Conservation (phyloP, 495 filamentous ascomycete genomes). For the Stereocaulon alpinum region DNA sequence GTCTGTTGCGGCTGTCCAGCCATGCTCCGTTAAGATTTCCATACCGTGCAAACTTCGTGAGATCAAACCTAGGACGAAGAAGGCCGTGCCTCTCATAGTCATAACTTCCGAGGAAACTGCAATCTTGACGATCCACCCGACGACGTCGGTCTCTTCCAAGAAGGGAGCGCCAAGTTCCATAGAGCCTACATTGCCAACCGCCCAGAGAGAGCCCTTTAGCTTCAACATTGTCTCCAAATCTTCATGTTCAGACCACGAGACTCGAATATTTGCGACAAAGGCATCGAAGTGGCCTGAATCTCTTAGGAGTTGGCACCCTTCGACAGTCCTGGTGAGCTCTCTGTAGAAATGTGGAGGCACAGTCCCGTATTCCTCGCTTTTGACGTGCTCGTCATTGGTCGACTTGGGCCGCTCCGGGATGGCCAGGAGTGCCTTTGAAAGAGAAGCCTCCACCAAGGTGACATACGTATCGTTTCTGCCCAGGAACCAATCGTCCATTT, state of each 20-base stretch:
- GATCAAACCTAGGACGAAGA: conserved; percentile 88
- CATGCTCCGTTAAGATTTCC: conserved; percentile 72
- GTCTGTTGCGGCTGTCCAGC: conserved; percentile 88
- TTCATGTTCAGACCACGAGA: conserved; percentile 70
- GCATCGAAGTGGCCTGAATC: conserved; percentile 94
- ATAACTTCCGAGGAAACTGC: conserved; percentile 79
- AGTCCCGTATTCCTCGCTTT: conserved; percentile 48
- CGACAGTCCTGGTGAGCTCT: conserved; percentile 81
- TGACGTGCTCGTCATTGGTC: conserved; percentile 44
- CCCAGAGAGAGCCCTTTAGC: conserved; percentile 95
- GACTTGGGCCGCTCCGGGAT: conserved; percentile 27
- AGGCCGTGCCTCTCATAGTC: conserved; percentile 87
- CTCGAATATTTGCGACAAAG: conserved; percentile 77
- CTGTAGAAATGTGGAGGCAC: conserved; percentile 96
- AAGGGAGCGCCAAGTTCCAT: conserved; percentile 97
- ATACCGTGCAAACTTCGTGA: conserved; percentile 87
- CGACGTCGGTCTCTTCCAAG: conserved; percentile 75
- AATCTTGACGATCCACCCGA: conserved; percentile 73
- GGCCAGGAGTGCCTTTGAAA: conserved; percentile 78
- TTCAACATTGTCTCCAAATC: conserved; percentile 83
- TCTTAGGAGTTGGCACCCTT: conserved; percentile 80
- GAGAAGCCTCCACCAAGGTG: conserved; percentile 82
- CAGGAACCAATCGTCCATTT: conserved; percentile 99
- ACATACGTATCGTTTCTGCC: conserved; percentile 95
- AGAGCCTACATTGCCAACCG: conserved; percentile 92